Percentiles rank a stretch among this genome's conserved stretches.
phyloP scores from a whole-genome alignment of 805 yeast genomes.

The Myxozyma neglecta region DNA sequence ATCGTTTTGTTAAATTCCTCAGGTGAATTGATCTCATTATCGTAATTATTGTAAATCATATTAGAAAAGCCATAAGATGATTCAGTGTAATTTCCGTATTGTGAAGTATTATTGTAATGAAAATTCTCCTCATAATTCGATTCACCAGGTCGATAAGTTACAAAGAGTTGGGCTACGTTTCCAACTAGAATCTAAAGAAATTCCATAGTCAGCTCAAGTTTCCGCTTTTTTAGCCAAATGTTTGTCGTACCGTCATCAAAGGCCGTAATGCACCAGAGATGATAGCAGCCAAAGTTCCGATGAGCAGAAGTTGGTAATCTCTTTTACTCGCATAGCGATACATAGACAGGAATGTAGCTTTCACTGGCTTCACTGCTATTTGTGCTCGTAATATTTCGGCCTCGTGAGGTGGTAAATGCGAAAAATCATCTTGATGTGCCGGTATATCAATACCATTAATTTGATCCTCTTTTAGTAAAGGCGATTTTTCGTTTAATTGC shows the following conservation, averaged over 20 bases:
- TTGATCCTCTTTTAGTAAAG: not conserved
- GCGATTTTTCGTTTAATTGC: not conserved
- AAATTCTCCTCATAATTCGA: not conserved
- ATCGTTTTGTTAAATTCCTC: conserved; percentile 40
- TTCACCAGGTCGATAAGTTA: conserved; percentile 7
- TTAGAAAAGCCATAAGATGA: not conserved
- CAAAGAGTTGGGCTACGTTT: conserved; percentile 32
- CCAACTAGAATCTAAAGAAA: conserved; percentile 40
- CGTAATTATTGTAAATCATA: not conserved
- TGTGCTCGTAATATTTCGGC: conserved; percentile 41
- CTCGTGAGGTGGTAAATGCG: conserved; percentile 37
- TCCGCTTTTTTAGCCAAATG: conserved; percentile 40
- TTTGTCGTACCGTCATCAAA: conserved; percentile 28
- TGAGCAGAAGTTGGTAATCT: conserved; percentile 30
- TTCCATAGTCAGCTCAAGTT: not conserved
- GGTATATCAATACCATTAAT: not conserved
- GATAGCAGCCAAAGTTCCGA: conserved; percentile 35
- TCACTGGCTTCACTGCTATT: conserved; percentile 29
- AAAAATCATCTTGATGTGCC: conserved; percentile 28
- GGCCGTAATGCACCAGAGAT: conserved; percentile 45
- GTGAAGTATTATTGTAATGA: not conserved
- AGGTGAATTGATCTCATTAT: conserved; percentile 26
- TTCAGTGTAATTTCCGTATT: not conserved
- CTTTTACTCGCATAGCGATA: conserved; percentile 40
- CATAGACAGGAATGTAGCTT: conserved; percentile 35